Evolutionary conservation across 2,329 filamentous ascomycete genomes (phyloP).

Genomic region (Plectosphaerella cucumerina): DNA sequence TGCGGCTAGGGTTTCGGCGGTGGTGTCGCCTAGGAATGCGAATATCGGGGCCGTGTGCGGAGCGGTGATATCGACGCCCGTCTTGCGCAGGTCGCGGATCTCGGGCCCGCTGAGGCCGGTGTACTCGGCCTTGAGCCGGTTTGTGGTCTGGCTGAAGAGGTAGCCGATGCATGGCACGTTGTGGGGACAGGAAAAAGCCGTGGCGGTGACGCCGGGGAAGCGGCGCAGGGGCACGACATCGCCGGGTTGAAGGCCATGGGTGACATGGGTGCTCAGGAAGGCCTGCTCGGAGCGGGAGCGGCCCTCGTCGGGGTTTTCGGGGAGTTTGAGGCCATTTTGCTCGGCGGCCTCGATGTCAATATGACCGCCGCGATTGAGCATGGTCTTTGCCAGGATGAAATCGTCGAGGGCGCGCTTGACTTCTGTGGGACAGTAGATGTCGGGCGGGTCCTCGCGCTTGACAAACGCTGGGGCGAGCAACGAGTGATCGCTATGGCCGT

Average conservation of each 20-base stretch:
- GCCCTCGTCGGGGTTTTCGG: constrained; percentile 13
- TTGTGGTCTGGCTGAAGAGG: constrained; percentile 34
- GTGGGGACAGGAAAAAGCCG: constrained; percentile 41
- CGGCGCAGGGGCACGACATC: constrained; percentile 30
- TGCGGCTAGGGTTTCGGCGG: constrained; percentile 30
- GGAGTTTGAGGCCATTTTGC: constrained; percentile 5
- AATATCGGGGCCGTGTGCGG: constrained; percentile 35
- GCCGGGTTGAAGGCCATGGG: constrained; percentile 29
- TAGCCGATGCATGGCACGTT: constrained; percentile 44
- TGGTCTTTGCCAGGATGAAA: constrained; percentile 33
- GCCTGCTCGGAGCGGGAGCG: constrained; percentile 13
- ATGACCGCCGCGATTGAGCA: constrained; percentile 37
- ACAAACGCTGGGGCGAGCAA: constrained; percentile 38
- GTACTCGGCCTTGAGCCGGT: constrained; percentile 34
- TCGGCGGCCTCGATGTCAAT: constrained; percentile 22
- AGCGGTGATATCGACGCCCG: constrained; percentile 34
- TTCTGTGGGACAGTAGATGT: constrained; percentile 38
- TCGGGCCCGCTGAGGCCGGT: constrained; percentile 26
- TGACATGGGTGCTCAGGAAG: constrained; percentile 33
- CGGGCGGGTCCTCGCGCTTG: constrained; percentile 38
- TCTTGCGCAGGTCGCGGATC: constrained; percentile 31
- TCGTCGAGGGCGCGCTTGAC: constrained; percentile 33
- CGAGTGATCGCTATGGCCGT: constrained; percentile 44
- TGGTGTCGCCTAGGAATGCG: constrained; percentile 45
- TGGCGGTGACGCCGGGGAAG: constrained; percentile 31